Percentiles rank a stretch among this genome's conserved stretches.
These are phyloP conservation scores for Paraglomus brasilianum DNA, from an alignment of 192 early-diverging fungal species.

Conservation along the genomic window DNA sequence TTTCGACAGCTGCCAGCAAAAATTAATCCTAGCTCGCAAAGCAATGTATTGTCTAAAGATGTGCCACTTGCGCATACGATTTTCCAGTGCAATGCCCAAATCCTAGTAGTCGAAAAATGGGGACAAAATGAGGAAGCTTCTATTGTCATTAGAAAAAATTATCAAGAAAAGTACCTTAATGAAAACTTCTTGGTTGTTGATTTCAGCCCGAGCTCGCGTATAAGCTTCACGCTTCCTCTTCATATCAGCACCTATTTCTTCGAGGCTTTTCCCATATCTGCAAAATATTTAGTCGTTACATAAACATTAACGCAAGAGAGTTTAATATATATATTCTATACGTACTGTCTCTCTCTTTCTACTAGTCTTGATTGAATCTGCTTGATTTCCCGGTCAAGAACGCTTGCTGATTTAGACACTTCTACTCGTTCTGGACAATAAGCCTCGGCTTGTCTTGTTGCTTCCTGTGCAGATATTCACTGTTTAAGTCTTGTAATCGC, in stretches of 20 bases:
- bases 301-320: not conserved
- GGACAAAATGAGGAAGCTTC: not conserved
- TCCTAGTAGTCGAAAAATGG: conserved; percentile 30
- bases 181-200: conserved; percentile 49
- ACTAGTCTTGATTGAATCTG: conserved; percentile 47
- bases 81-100: conserved; percentile 55
- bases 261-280: conserved; percentile 57
- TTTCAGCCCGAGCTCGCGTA: conserved; percentile 51
- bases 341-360: conserved; percentile 53
- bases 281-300: conserved; percentile 18
- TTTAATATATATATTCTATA: not conserved
- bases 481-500: not conserved
- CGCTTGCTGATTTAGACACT: conserved; percentile 39
- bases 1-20: conserved; percentile 68
- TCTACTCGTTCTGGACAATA: conserved; percentile 65
- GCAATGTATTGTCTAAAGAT: conserved; percentile 76
- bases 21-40: conserved; percentile 68
- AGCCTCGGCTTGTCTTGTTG: conserved; percentile 49
- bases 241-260: conserved; percentile 60
- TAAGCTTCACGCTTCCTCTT: conserved; percentile 50
- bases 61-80: conserved; percentile 62
- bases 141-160: not conserved
- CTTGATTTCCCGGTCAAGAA: conserved; percentile 64
- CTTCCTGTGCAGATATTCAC: conserved; percentile 33
- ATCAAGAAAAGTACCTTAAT: conserved; percentile 39